Evolutionary conservation across 2,329 filamentous ascomycete species (phyloP).

Genomic region (Colletotrichum coccodes): DNA sequence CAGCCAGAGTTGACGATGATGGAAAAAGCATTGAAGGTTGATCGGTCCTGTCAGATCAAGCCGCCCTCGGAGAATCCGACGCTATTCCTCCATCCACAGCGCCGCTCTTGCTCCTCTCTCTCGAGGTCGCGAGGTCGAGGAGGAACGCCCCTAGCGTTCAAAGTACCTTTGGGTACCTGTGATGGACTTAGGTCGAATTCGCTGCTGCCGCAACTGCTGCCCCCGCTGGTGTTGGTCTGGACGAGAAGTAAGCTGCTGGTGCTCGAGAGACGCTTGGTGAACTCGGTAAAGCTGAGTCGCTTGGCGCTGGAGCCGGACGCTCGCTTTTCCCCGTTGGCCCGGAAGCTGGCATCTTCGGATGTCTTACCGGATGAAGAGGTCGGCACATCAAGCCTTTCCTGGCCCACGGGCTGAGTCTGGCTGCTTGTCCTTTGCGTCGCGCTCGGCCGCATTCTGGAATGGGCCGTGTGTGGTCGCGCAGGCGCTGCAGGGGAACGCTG

Average conservation of each 20-base stretch:
- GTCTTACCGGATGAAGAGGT: slow-evolving; percentile 38
- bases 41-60: slow-evolving; percentile 55
- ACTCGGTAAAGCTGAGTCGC: slow-evolving; percentile 70
- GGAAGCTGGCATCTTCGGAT: slow-evolving; percentile 46
- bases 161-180: slow-evolving; percentile 43
- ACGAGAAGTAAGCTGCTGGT: slow-evolving; percentile 69
- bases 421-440: slow-evolving; percentile 57
- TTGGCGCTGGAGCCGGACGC: slow-evolving; percentile 65
- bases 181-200: slow-evolving; percentile 54
- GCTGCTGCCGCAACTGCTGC: slow-evolving; percentile 59
- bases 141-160: slow-evolving; percentile 43
- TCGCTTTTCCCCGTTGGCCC: slow-evolving; percentile 55
- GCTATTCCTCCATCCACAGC: slow-evolving; percentile 67
- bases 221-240: slow-evolving; percentile 63
- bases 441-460: slow-evolving; percentile 58
- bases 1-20: not conserved
- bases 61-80: slow-evolving; percentile 65
- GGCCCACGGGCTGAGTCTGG: slow-evolving; percentile 55
- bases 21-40: not conserved
- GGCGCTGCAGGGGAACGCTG: slow-evolving; percentile 33
- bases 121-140: slow-evolving; percentile 47
- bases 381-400: slow-evolving; percentile 36
- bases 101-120: slow-evolving; percentile 50
- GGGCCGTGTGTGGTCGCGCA: slow-evolving; percentile 63
- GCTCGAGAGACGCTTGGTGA: slow-evolving; percentile 68